A percentile compares a stretch with the other conserved stretches of the same genome.
Conservation (phyloP, 2,329 filamentous ascomycete species). For the Epichloe hybrida region DNA sequence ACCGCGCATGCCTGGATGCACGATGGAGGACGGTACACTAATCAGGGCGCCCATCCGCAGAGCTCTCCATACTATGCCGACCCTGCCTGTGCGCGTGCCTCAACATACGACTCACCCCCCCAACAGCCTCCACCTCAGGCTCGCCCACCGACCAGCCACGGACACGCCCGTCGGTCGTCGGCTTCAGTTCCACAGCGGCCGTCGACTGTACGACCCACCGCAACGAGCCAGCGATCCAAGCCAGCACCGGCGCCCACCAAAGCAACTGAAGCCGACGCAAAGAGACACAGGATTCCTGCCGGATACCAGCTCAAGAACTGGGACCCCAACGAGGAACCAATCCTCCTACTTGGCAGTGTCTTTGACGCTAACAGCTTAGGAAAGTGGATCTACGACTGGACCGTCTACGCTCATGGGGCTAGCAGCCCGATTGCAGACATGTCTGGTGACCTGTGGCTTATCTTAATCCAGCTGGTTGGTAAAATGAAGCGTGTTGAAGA, state of each 20-base stretch:
- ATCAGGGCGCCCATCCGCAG: conserved; percentile 44
- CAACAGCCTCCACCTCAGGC: conserved; percentile 22
- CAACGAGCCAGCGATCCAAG: conserved; percentile 13
- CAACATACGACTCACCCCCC: conserved; percentile 28
- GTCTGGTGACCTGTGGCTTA: conserved; percentile 87
- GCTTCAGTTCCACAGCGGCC: conserved; percentile 37
- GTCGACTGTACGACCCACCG: conserved; percentile 34
- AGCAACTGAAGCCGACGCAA: conserved; percentile 47
- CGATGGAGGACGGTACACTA: conserved; percentile 43
- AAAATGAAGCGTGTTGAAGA: conserved; percentile 89
- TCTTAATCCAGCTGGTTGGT: conserved; percentile 84
- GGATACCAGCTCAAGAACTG: conserved; percentile 97
- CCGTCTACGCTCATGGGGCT: conserved; percentile 75
- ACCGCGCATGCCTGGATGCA: conserved; percentile 25
- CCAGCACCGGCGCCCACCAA: conserved; percentile 25
- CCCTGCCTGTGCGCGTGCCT: conserved; percentile 22
- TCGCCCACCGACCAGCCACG: conserved; percentile 28
- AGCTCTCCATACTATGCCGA: conserved; percentile 23
- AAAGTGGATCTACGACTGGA: conserved; percentile 99
- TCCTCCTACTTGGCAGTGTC: conserved; percentile 85
- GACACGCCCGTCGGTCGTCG: conserved; percentile 33
- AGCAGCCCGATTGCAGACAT: conserved; percentile 76
- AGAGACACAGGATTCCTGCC: conserved; percentile 60
- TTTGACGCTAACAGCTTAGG: conserved; percentile 96
- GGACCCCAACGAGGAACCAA: conserved; percentile 89